phyloP scores from a whole-genome alignment of 768 basidiomycete species.

The Kwoniella pini region DNA sequence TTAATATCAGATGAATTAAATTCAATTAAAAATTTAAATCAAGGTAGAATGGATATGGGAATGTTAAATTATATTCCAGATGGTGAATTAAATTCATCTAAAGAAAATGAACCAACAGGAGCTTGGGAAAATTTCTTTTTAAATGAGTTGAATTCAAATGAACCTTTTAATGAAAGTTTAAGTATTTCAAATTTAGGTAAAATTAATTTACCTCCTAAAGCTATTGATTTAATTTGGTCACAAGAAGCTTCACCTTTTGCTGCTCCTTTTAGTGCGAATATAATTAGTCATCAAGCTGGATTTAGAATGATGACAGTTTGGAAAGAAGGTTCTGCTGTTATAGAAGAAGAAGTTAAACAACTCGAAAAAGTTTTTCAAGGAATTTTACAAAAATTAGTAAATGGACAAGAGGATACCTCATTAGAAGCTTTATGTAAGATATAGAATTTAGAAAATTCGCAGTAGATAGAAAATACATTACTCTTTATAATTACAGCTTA shows the following conservation, averaged over 20 bases:
- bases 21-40: background rate
- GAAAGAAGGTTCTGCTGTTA: slow-evolving; percentile 21
- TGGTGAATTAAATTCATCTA: background rate
- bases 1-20: slow-evolving; percentile 6
- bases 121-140: slow-evolving; percentile 35
- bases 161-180: slow-evolving; percentile 11
- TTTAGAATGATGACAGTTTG: slow-evolving; percentile 20
- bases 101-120: slow-evolving; percentile 10
- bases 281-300: slow-evolving; percentile 29
- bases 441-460: background rate
- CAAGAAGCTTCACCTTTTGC: slow-evolving; percentile 18
- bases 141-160: background rate
- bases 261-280: slow-evolving; percentile 11
- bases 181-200: slow-evolving; percentile 30
- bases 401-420: no score
- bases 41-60: slow-evolving; percentile 20
- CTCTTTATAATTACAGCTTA: no score
- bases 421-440: background rate
- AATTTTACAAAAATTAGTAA: no score
- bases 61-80: slow-evolving; percentile 30
- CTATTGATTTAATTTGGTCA: slow-evolving; percentile 29
- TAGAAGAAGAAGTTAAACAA: slow-evolving; percentile 7
- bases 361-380: slow-evolving; percentile 17
- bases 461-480: background rate
- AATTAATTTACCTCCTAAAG: slow-evolving; percentile 9